Conservation (phyloP, 2,329 filamentous ascomycete genomes). For the Colletotrichum paranaense region DNA sequence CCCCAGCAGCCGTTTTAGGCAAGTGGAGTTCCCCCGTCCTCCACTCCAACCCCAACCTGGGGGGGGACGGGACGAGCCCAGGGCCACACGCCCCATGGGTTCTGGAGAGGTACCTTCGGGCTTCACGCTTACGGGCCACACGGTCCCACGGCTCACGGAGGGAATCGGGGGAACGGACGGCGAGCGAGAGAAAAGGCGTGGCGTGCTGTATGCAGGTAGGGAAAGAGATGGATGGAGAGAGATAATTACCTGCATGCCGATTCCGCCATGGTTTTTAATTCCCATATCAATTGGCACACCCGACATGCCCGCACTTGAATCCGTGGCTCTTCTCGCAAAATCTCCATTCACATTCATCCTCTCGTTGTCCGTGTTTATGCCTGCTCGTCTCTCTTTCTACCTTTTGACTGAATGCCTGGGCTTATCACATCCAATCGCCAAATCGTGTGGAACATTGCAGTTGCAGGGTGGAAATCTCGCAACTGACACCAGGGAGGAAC, state of each 20-base stretch:
- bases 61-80: too few relatives aligned
- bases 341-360: neutral
- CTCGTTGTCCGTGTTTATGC: neutral
- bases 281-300: neutral
- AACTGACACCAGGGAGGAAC: slow-evolving; percentile 35
- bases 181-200: neutral
- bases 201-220: neutral
- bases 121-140: neutral
- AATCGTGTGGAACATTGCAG: slow-evolving; percentile 3
- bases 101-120: neutral
- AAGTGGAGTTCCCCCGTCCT: neutral
- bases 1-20: slow-evolving; percentile 12
- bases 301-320: neutral
- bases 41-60: neutral
- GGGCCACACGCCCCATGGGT: neutral
- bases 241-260: neutral
- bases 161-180: slow-evolving; percentile 28
- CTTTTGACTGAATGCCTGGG: too few relatives aligned
- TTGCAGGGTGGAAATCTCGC: neutral
- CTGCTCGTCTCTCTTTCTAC: neutral
- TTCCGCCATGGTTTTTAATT: neutral
- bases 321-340: neutral
- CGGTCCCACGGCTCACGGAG: slow-evolving; percentile 21
- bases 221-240: too few relatives aligned
- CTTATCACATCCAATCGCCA: neutral